Evolutionary conservation across 2,329 filamentous ascomycete genomes (phyloP).

Genomic region (Ophiostoma piceae): DNA sequence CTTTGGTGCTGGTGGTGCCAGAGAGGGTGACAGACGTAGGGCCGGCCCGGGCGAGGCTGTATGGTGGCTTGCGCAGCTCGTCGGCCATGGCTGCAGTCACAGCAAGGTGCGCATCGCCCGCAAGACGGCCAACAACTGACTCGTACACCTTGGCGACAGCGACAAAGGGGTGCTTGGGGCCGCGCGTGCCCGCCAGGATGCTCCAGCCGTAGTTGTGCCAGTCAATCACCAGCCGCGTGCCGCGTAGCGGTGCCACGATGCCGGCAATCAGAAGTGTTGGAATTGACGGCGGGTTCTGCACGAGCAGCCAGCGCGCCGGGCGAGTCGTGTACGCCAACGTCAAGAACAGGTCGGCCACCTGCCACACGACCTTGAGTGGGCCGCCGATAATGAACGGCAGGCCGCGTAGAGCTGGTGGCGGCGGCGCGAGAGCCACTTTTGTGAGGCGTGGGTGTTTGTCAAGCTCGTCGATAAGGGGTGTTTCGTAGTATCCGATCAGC

Average conservation of each 20-base stretch:
- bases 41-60: slow-evolving; percentile 48
- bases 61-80: slow-evolving; percentile 60
- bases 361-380: slow-evolving; percentile 80
- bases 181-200: slow-evolving; percentile 64
- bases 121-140: slow-evolving; percentile 57
- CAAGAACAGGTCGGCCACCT: slow-evolving; percentile 65
- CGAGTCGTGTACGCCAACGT: slow-evolving; percentile 68
- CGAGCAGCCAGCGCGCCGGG: slow-evolving; percentile 75
- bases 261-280: slow-evolving; percentile 77
- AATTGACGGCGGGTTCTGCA: slow-evolving; percentile 87
- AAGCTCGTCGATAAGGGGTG: slow-evolving; percentile 73
- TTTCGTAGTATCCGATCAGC: slow-evolving; percentile 84
- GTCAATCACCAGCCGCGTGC: slow-evolving; percentile 80
- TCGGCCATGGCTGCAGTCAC: slow-evolving; percentile 85
- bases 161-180: slow-evolving; percentile 66
- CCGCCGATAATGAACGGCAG: slow-evolving; percentile 72
- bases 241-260: slow-evolving; percentile 67
- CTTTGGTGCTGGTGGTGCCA: slow-evolving; percentile 28
- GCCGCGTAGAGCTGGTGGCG: slow-evolving; percentile 62
- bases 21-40: neutral
- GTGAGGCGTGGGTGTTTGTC: slow-evolving; percentile 61
- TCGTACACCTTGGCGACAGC: slow-evolving; percentile 74
- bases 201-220: slow-evolving; percentile 99
- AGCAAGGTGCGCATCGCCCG: slow-evolving; percentile 69
- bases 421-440: slow-evolving; percentile 63